Base-by-base conservation (phyloP, 1,139 yeast genomes). In the Saccharomycopsis crataegensis region DNA sequence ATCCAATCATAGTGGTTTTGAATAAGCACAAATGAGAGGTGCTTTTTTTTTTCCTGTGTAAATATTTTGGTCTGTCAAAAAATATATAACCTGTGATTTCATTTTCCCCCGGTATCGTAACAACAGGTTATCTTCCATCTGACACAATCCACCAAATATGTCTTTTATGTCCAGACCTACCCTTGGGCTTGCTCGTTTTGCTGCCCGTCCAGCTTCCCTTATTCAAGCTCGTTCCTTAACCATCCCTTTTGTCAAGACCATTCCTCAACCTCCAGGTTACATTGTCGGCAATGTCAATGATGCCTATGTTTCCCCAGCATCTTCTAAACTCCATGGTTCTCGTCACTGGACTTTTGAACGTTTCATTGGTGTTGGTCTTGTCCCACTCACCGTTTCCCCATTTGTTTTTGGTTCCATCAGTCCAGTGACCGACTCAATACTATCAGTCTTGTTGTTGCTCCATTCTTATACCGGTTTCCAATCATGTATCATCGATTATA, bases 291-390 rank as follows among this genome's bases (percentile, higher is more conserved):
- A 58, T 28, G 91, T 86, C 51, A 90, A 90, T 68, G 96, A 90
- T 57, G 86, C 96, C 6, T 82, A 79, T 61, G 77, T 78, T 49
- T 73, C 78, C 17, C 95, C 96, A 43, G 70, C 73, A 52, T 70
- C 83, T 1, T 75, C 79, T 65, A 73, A 75, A 62, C 69, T 76
- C 60, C 91, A 87, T 64, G 97, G 97, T 36, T 83, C 96, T 4
- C 82, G 80, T 67, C 97, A 90, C 73, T 90, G 96, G 96, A 73
- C 89, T 12, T 81, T 84, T 63, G 97, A 91, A 68, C 78, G 90
- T 62, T 63, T 79, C 6, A 73, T 86, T 12, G 77, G 91, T 8
- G 68, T 82, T 28, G 78, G 85, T 1, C 69, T 90, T 65, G 76
- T 87, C n/a, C 98, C 98, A 31, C 72, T 91, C 59, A 71, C 82